phyloP scores from a whole-genome alignment of 1,284 basidiomycete species.

The Chondrostereum purpureum region DNA sequence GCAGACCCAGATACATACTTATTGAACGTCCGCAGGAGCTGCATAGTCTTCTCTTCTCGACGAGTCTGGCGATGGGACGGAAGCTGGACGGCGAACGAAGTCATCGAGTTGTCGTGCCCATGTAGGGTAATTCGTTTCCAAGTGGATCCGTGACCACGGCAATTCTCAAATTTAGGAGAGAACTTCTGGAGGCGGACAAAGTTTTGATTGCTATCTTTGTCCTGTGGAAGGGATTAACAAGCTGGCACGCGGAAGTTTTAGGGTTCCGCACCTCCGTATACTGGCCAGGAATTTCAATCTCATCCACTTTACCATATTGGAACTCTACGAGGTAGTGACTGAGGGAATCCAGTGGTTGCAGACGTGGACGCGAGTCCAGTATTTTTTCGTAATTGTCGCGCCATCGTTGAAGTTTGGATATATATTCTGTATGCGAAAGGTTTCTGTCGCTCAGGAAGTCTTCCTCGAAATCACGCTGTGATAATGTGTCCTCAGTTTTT shows the following conservation, averaged over 20 bases:
- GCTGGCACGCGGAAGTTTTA: conserved; percentile 6
- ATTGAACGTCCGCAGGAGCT: conserved; percentile 91
- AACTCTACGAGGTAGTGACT: conserved; percentile 97
- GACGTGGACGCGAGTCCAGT: conserved; percentile 77
- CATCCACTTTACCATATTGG: conserved; percentile 97
- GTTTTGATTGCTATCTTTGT: conserved; percentile 91
- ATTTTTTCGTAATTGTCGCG: conserved; percentile 86
- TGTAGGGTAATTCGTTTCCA: conserved; percentile 90
- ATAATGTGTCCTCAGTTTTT: conserved; percentile 19
- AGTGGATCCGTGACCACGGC: conserved; percentile 78
- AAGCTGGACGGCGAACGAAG: conserved; percentile 89
- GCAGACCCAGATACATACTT: conserved; percentile 45
- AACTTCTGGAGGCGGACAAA: conserved; percentile 93
- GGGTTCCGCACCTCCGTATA: conserved; percentile 78
- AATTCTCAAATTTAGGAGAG: conserved; percentile 86
- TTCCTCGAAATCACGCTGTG: conserved; percentile 82
- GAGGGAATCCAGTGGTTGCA: conserved; percentile 84
- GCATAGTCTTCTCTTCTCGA: conserved; percentile 90
- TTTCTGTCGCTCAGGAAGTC: conserved; percentile 85
- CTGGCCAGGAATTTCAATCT: conserved; percentile 97
- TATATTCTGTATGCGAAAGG: conserved; percentile 81
- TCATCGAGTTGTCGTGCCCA: conserved; percentile 86
- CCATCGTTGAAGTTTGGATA: conserved; percentile 88
- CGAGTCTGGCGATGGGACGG: conserved; percentile 85
- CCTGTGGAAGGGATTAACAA: conserved; percentile 37